Evolutionary conservation across 2,329 filamentous ascomycete species (phyloP).

Genomic region (Aspergillus texensis): DNA sequence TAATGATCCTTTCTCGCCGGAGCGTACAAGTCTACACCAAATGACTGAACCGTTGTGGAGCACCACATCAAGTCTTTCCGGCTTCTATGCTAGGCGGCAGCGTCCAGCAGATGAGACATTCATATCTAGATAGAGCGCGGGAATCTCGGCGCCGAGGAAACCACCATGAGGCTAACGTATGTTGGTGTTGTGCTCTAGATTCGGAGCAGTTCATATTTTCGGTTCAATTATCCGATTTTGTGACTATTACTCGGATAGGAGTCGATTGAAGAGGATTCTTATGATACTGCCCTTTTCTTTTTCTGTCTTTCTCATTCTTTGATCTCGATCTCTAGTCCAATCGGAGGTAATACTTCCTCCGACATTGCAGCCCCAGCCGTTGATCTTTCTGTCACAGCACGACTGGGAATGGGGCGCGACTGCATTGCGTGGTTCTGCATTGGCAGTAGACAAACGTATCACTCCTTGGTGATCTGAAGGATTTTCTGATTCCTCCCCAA

Average conservation of each 20-base stretch:
- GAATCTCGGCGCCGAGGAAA: slow-evolving; percentile 9
- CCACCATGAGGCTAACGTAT: slow-evolving; percentile 19
- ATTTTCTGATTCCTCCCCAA: neutral
- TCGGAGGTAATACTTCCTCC: neutral
- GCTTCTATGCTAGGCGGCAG: slow-evolving; percentile 25
- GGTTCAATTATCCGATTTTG: neutral
- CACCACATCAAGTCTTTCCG: slow-evolving; percentile 8
- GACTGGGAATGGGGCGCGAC: neutral
- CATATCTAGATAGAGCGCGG: slow-evolving; percentile 7
- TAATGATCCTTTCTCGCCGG: slow-evolving; percentile 2
- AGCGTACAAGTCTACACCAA: slow-evolving; percentile 6
- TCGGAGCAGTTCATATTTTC: neutral
- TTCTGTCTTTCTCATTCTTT: neutral
- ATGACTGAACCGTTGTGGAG: slow-evolving; percentile 22
- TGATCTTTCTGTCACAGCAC: neutral
- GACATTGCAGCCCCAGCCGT: neutral
- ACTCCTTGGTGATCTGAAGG: neutral
- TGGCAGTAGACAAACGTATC: neutral
- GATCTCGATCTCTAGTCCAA: neutral
- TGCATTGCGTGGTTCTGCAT: neutral
- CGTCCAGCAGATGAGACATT: slow-evolving; percentile 22
- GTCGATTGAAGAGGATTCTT: neutral
- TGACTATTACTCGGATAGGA: neutral
- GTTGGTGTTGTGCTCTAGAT: neutral
- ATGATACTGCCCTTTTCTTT: neutral